These are phyloP conservation scores for Triticum aestivum DNA, from an alignment of 176 grass and related monocot species.

Conservation along the genomic window DNA sequence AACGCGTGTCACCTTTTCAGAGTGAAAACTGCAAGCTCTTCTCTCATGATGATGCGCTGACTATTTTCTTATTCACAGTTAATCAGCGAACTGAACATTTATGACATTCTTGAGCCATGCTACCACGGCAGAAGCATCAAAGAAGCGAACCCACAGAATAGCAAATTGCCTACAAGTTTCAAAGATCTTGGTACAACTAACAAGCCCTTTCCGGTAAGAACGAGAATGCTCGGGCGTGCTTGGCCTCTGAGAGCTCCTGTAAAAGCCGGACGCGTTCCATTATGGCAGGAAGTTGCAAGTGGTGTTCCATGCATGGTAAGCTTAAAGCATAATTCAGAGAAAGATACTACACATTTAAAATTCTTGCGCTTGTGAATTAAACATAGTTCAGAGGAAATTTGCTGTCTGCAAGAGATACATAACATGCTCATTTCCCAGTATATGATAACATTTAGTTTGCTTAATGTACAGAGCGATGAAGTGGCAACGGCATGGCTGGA, in stretches of 20 bases:
- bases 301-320: constrained; percentile 83
- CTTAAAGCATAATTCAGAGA: neutral
- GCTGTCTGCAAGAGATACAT: neutral
- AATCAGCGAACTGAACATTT: constrained; percentile 63
- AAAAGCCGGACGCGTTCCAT: constrained; percentile 71
- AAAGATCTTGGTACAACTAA: constrained; percentile 69
- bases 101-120: constrained; percentile 95
- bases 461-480: constrained; percentile 68
- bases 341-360: neutral
- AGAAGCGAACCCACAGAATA: constrained; percentile 20
- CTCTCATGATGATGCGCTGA: neutral
- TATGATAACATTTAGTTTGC: neutral
- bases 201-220: constrained; percentile 72
- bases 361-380: neutral
- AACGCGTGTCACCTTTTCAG: neutral
- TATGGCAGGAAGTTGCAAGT: constrained; percentile 75
- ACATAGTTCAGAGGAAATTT: neutral
- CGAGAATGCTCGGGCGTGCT: constrained; percentile 87
- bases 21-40: neutral
- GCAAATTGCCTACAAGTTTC: constrained; percentile 67
- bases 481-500: constrained; percentile 88
- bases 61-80: constrained; percentile 40
- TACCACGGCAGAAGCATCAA: constrained; percentile 55
- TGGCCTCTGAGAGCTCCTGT: constrained; percentile 92
- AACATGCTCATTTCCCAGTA: neutral